Base-by-base conservation (phyloP, 441 rosid species). In the Eutrema salsugineum region DNA sequence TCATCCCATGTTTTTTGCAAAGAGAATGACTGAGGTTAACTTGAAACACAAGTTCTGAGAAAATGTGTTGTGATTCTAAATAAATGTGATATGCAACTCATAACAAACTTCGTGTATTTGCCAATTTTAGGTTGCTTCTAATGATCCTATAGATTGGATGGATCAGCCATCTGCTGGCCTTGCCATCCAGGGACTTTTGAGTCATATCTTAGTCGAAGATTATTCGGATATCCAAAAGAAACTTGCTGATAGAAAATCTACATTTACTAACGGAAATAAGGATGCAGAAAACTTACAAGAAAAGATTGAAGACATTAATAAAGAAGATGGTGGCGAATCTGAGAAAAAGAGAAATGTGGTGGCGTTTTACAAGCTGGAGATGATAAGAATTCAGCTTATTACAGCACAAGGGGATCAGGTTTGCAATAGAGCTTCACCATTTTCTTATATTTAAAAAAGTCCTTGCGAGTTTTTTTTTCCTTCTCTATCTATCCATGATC, bases 1-100 rank as follows among this genome's bases (percentile, higher is more conserved):
- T 70, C 99, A 95, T 83, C 99, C 99, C 57, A 86, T 91, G 90
- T 86, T 77, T 84, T 95, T 93, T 72, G 98, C 98, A 36, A 87
- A 85, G 82, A 93, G 77, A 81, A 79, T 95, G 75, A 71, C 93
- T 16, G 85, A 87, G 98, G 98, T 91, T 77, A 14, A 66, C 11
- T 60, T 14, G 1, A 56, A 14, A 27, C 55, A 11, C 20, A 33
- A 17, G 2, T 58, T 58, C 33, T 19, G 16, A 39, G 15, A 28
- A 22, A 39, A 7, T 3, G 30, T 64, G 42, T 9, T 71, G n/a
- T 50, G 30, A 5, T 22, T 46, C 22, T 36, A 22, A 30, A 28
- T 6, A 39, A 8, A 17, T 55, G 1, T 0, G 43, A 47, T 71
- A 35, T 28, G 36, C 28, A 64, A 35, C 42, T 44, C 47, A 24